A percentile compares a stretch with the other conserved stretches of the same genome.
Evolutionary conservation across 192 early-diverging fungal genomes (phyloP).

Genomic region (Backusella australiensis): DNA sequence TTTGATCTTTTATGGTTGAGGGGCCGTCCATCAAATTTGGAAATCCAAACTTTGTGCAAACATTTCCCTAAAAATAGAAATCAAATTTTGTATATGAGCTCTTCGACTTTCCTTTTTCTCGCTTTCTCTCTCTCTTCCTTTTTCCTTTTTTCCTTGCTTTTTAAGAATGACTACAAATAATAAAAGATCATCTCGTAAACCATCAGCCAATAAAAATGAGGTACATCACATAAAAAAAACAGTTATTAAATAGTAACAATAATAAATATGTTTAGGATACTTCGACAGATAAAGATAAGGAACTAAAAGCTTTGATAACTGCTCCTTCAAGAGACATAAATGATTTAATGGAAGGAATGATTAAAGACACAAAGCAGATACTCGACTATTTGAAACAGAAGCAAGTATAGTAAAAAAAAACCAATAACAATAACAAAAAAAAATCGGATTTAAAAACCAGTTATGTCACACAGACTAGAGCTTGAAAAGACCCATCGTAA

Average conservation of each 20-base stretch:
- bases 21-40: neutral
- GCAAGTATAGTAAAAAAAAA: neutral
- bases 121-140: neutral
- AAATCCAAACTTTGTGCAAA: neutral
- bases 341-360: neutral
- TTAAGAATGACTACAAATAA: neutral
- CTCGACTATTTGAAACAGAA: slow-evolving; percentile 11
- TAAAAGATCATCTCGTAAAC: neutral
- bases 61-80: neutral
- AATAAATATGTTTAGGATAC: neutral
- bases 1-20: neutral
- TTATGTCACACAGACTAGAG: neutral
- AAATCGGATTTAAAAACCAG: slow-evolving; percentile 1
- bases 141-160: neutral
- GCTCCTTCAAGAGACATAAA: neutral
- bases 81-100: neutral
- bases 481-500: neutral
- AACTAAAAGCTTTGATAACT: neutral
- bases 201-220: neutral
- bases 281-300: neutral
- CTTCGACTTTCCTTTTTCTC: neutral
- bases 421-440: neutral
- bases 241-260: neutral
- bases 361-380: neutral
- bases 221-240: neutral